Conservation (phyloP, 805 yeast species). For the Kodamaea jinghongensis region DNA sequence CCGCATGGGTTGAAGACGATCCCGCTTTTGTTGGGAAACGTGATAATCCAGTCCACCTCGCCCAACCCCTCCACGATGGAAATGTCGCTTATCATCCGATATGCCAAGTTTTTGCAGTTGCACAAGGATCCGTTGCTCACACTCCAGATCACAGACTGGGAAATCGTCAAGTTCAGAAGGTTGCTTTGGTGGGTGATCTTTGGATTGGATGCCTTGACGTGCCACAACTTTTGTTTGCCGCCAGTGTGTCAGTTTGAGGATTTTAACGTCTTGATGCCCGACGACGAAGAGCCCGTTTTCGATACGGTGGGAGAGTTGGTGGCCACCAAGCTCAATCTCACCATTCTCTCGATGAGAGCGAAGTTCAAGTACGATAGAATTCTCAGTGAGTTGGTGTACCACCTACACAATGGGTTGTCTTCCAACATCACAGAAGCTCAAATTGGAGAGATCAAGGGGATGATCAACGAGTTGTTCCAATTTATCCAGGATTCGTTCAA, state of each 20-base stretch:
- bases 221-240: conserved; percentile 52
- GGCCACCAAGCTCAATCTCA: conserved; percentile 39
- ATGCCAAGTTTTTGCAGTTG: conserved; percentile 53
- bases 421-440: conserved; percentile 40
- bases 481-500: conserved; percentile 49
- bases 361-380: conserved; percentile 52
- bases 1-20: conserved; percentile 46
- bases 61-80: conserved; percentile 58
- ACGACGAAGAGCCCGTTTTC: conserved; percentile 40
- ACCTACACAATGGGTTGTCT: conserved; percentile 48
- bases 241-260: conserved; percentile 54
- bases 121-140: conserved; percentile 60
- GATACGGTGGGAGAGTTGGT: conserved; percentile 24
- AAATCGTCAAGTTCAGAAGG: conserved; percentile 51
- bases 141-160: conserved; percentile 47
- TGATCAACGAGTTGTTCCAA: conserved; percentile 49
- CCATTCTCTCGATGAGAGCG: conserved; percentile 49
- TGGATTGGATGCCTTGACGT: conserved; percentile 54
- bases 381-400: conserved; percentile 51
- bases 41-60: conserved; percentile 48
- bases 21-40: conserved; percentile 46
- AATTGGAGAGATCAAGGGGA: conserved; percentile 43
- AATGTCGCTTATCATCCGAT: conserved; percentile 53
- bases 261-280: conserved; percentile 56
- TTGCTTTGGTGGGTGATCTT: conserved; percentile 69